Conservation (phyloP, 2,329 filamentous ascomycete genomes). For the Phialophora verrucosa region DNA sequence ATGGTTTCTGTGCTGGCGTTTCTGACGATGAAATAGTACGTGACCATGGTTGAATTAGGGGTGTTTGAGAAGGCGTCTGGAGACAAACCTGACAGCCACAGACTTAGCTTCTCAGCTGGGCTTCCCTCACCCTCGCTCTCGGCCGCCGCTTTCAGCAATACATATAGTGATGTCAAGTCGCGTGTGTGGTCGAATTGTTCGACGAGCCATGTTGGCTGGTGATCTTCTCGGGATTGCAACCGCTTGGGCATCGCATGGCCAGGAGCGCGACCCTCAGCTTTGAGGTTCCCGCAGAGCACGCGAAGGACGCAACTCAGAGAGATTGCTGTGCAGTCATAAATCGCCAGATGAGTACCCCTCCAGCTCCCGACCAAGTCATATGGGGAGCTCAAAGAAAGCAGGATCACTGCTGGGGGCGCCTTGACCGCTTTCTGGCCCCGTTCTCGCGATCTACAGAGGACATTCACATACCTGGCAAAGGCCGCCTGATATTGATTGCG, state of each 20-base stretch:
- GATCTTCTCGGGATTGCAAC: constrained; percentile 71
- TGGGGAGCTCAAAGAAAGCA: constrained; percentile 79
- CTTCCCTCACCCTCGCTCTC: constrained; percentile 54
- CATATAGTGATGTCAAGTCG: constrained; percentile 52
- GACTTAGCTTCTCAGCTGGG: constrained; percentile 74
- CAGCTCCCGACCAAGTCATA: constrained; percentile 95
- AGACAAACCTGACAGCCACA: constrained; percentile 66
- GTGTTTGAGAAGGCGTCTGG: constrained; percentile 56
- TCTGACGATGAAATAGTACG: constrained; percentile 85
- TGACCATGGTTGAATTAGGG: constrained; percentile 77
- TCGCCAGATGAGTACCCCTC: constrained; percentile 90
- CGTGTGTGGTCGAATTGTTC: constrained; percentile 82
- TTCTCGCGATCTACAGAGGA: constrained; percentile 72
- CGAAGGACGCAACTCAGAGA: constrained; percentile 83
- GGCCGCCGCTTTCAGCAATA: too few species aligned
- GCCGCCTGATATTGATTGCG: constrained; percentile 90
- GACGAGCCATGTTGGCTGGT: constrained; percentile 79
- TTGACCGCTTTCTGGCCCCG: constrained; percentile 63
- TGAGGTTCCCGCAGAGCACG: constrained; percentile 77
- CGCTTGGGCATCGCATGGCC: constrained; percentile 82
- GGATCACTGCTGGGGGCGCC: constrained; percentile 76
- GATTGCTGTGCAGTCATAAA: constrained; percentile 93
- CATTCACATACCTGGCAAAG: constrained; percentile 92
- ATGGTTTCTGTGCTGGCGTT: constrained; percentile 90
- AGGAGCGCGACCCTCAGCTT: constrained; percentile 61